Evolutionary conservation across 2,329 filamentous ascomycete genomes (phyloP), one percentile per base, ranked within the genome.

Genomic region (Coniochaeta ligniaria): DNA sequence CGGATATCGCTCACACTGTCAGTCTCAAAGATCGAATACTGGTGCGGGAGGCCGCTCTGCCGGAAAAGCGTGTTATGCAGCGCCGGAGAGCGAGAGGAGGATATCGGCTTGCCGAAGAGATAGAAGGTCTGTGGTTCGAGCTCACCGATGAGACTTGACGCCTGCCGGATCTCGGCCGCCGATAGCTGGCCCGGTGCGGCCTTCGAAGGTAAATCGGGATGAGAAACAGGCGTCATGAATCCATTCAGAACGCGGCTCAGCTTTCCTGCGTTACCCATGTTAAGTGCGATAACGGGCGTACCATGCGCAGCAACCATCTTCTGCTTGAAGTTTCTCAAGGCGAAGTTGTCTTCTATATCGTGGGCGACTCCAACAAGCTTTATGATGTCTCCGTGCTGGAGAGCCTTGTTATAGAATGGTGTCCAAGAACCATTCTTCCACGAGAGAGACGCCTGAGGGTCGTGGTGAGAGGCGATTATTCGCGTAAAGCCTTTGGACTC

Each of bases 391-490:
- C 94, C 95, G 68, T 91, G 91, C 70, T 96, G 90, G 16, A 97
- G 78, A 17, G 94, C 94, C 69, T 86, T 87, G 75, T 97, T 97
- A 80, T 96, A 98, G 75, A 87, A 88, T 31, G 88, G 83, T 60
- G 95, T 87, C 94, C 95, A 99, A 0, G 91, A 91, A n/a, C 91
- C 92, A 66, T 96, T 93, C 65, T 82, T 87, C 95, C 95, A 99
- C 1, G 91, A 94, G 20, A 98, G 79, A 24, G 81, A 79, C 9
- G 89, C 89, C 60, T 83, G 77, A 0, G 92, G 91, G 71, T 99
- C 95, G 72, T 99, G 95, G 72, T 99, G 94, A 0, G 95, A 99
- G 9, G 94, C 92, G 67, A 99, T 96, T 70, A 99, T 90, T 63
- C 87, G 89, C 1, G 91, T 92, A 65, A 83, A 81, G 2, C 88